Evolutionary conservation across 208 protist genomes (phyloP), one percentile per base, ranked within the genome.

Genomic region (Endotrypanum monterogeii): DNA sequence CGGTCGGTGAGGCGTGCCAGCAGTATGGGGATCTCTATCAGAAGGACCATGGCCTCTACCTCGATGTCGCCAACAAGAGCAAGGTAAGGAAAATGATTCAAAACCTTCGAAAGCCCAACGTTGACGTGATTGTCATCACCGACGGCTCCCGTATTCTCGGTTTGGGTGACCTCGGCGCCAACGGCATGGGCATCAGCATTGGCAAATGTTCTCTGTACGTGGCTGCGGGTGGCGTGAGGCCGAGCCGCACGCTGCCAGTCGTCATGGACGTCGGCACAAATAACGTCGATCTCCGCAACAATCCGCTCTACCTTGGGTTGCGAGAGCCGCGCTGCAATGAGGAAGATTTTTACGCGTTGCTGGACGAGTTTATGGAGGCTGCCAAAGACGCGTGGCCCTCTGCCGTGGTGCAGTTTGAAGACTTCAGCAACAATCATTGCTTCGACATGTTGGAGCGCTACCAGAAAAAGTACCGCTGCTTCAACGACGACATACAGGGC

Each of bases 401-500:
- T 48, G 85, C 83, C 44, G 81, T 94, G 28, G 71, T 98, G 20
- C 97, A 99, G 93, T 99, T 99, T 65, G 98, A 99, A 85, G 98
- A 99, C 87, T 98, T 99, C 79, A 88, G 83, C 66, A 98, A 95
- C 82, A 90, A 94, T 77, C 89, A 98, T 81, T 97, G 92, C 76
- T 99, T 98, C 78, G 83, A 91, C 44, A 89, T 99, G 50, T 88
- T 99, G 11, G 91, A 97, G 71, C 80, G 87, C 67, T 99, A 99
- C 85, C 84, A 95, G 61, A 82, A 97, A 67, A 88, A 91, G 78
- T 89, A 93, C 75, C 84, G 92, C 67, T 98, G 92, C 84, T 99
- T 99, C 92, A 99, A 99, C 83, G 98, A 99, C 74, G 98, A 99
- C 88, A 99, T 99, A 63, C 98, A 99, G 89, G 98, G 97, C 76